Evolutionary conservation across 495 filamentous ascomycete genomes (phyloP).

Genomic region (Annulohypoxylon moriforme): DNA sequence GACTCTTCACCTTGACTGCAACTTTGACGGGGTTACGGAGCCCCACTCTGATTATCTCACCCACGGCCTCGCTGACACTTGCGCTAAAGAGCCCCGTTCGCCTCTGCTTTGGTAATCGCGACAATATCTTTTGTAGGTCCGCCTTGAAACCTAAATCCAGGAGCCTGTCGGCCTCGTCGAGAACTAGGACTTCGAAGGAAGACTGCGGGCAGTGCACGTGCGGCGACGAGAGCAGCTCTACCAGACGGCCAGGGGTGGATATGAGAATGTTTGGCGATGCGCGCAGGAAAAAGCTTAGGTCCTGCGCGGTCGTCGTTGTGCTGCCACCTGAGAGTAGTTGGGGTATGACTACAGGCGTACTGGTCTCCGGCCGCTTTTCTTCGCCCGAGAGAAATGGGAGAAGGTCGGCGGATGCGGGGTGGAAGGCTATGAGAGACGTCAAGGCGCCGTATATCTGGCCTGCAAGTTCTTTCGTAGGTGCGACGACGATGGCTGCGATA

Average conservation of each 20-base stretch:
- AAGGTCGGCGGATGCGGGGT: constrained; percentile 75
- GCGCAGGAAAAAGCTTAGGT: constrained; percentile 82
- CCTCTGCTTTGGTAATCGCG: constrained; percentile 88
- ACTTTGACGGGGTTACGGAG: constrained; percentile 94
- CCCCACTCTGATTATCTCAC: constrained; percentile 91
- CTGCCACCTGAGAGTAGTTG: constrained; percentile 90
- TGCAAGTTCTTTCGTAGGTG: constrained; percentile 92
- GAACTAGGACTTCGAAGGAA: constrained; percentile 87
- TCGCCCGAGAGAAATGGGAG: constrained; percentile 61
- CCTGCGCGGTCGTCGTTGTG: constrained; percentile 78
- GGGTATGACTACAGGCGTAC: constrained; percentile 72
- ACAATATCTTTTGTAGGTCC: constrained; percentile 85
- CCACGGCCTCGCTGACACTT: constrained; percentile 88
- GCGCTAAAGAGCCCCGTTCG: constrained; percentile 95
- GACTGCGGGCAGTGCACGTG: constrained; percentile 91
- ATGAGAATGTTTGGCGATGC: constrained; percentile 87
- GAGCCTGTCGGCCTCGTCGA: constrained; percentile 94
- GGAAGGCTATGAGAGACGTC: constrained; percentile 79
- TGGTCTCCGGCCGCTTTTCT: constrained; percentile 65
- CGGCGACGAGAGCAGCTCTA: constrained; percentile 88
- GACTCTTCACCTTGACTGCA: constrained; percentile 82
- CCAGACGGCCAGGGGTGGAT: constrained; percentile 86
- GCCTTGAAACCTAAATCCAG: constrained; percentile 96
- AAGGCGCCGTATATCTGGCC: constrained; percentile 91
- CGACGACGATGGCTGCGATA: constrained; percentile 88